These are phyloP conservation scores for Logfia minima DNA, from an alignment of 129 eudicot genomes.

Conservation along the genomic window DNA sequence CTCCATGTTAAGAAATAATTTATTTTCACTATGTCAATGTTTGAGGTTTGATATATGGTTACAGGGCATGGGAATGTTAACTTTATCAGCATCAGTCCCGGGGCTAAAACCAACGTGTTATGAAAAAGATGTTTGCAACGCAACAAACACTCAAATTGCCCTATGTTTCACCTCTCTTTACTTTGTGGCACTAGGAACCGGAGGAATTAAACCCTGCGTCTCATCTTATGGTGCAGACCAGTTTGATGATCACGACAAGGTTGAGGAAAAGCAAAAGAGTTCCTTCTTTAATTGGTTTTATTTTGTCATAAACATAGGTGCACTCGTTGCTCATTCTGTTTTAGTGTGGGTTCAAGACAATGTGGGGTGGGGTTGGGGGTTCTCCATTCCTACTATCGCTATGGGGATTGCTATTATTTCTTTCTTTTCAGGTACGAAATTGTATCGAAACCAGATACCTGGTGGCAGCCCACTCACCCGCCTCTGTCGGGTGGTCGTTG, in stretches of 20 bases:
- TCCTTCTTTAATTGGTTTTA: slow-evolving; percentile 71
- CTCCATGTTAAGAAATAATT: neutral
- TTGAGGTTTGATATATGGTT: neutral
- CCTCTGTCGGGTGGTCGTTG: slow-evolving; percentile 58
- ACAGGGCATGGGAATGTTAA: slow-evolving; percentile 61
- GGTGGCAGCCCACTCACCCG: slow-evolving; percentile 71
- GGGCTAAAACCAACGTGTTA: slow-evolving; percentile 58
- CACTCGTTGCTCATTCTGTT: slow-evolving; percentile 56
- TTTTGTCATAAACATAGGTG: slow-evolving; percentile 53
- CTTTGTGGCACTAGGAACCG: slow-evolving; percentile 66
- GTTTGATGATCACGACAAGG: slow-evolving; percentile 55
- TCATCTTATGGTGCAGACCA: slow-evolving; percentile 83
- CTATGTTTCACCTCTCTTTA: slow-evolving; percentile 52
- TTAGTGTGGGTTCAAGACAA: slow-evolving; percentile 69
- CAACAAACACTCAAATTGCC: slow-evolving; percentile 45
- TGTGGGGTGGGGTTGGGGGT: slow-evolving; percentile 79
- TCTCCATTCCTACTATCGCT: slow-evolving; percentile 55
- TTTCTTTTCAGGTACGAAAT: slow-evolving; percentile 52
- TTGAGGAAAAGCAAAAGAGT: slow-evolving; percentile 39
- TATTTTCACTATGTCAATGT: neutral
- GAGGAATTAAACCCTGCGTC: slow-evolving; percentile 80
- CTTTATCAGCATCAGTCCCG: slow-evolving; percentile 57
- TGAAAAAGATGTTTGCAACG: slow-evolving; percentile 39
- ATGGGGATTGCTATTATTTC: slow-evolving; percentile 56
- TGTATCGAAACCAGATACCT: slow-evolving; percentile 56